Percentiles rank a stretch among this genome's conserved stretches.
phyloP scores from a whole-genome alignment of 768 basidiomycete genomes.

The Pulveroboletus sp. region DNA sequence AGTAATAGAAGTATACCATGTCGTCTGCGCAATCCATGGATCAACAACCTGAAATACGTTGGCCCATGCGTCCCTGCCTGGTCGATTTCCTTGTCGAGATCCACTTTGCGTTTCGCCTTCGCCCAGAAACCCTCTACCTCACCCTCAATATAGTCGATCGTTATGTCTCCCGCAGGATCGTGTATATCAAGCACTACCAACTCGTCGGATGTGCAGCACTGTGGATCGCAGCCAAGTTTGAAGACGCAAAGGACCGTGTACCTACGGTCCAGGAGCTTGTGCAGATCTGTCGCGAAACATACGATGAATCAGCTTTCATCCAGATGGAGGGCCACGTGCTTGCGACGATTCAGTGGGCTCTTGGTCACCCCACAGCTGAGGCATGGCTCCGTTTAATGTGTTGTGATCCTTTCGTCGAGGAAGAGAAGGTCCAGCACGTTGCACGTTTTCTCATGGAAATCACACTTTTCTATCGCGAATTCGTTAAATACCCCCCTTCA shows the following conservation, averaged over 20 bases:
- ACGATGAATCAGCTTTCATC: conserved; percentile 95
- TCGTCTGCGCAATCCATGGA: conserved; percentile 96
- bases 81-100: conserved; percentile 99
- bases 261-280: conserved; percentile 93
- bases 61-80: conserved; percentile 99
- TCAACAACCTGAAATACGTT: conserved; percentile 96
- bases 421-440: conserved; percentile 88
- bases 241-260: conserved; percentile 97
- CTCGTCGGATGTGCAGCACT: conserved; percentile 97
- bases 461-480: conserved; percentile 96
- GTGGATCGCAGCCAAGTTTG: conserved; percentile 99
- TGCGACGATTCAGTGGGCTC: conserved; percentile 91
- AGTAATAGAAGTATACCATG: conserved; percentile 69
- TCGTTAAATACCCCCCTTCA: conserved; percentile 79
- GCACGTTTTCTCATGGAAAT: conserved; percentile 99
- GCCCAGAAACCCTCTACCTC: conserved; percentile 97
- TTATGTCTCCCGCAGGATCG: conserved; percentile 96
- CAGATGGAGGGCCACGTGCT: conserved; percentile 99
- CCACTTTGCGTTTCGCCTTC: conserved; percentile 94
- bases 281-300: conserved; percentile 93
- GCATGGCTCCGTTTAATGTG: conserved; percentile 90
- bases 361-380: conserved; percentile 97
- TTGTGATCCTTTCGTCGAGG: conserved; percentile 71
- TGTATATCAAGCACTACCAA: conserved; percentile 99
- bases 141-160: conserved; percentile 99